Conservation (phyloP, 495 filamentous ascomycete genomes). For the Evernia prunastri region DNA sequence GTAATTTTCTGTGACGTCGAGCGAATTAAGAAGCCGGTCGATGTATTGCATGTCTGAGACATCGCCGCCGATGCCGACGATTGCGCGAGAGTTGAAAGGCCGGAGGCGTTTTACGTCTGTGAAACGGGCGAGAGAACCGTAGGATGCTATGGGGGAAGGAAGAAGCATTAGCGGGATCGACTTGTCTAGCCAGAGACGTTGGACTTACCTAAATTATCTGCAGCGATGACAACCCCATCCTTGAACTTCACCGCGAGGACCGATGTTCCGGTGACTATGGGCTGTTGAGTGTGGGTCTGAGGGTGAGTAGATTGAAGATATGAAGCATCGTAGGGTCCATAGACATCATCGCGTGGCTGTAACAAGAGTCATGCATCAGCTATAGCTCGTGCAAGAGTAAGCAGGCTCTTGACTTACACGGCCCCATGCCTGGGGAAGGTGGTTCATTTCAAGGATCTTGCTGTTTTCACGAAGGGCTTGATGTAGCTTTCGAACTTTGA, state of each 20-base stretch:
- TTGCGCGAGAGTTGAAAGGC: slow-evolving; percentile 62
- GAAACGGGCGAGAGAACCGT: slow-evolving; percentile 95
- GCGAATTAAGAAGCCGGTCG: slow-evolving; percentile 76
- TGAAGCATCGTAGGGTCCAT: slow-evolving; percentile 83
- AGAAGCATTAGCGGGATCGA: not conserved
- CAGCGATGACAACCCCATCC: slow-evolving; percentile 90
- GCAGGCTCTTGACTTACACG: slow-evolving; percentile 57
- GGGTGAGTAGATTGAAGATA: slow-evolving; percentile 67
- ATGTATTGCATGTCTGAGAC: slow-evolving; percentile 98
- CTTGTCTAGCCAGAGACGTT: slow-evolving; percentile 1
- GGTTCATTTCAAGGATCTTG: slow-evolving; percentile 59
- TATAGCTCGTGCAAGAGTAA: slow-evolving; percentile 23
- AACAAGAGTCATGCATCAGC: slow-evolving; percentile 26
- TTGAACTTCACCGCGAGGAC: slow-evolving; percentile 92
- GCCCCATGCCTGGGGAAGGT: slow-evolving; percentile 92
- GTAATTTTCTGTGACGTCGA: slow-evolving; percentile 87
- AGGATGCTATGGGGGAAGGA: slow-evolving; percentile 60
- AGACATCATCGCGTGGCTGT: slow-evolving; percentile 91
- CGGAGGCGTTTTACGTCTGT: slow-evolving; percentile 87
- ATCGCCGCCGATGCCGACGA: slow-evolving; percentile 88
- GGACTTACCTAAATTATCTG: slow-evolving; percentile 81
- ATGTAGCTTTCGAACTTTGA: not conserved
- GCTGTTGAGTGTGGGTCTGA: slow-evolving; percentile 79
- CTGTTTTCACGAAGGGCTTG: not conserved
- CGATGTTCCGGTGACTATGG: slow-evolving; percentile 92